Base-by-base conservation (phyloP, 1,284 basidiomycete species). In the Coniferiporia sulphurascens region DNA sequence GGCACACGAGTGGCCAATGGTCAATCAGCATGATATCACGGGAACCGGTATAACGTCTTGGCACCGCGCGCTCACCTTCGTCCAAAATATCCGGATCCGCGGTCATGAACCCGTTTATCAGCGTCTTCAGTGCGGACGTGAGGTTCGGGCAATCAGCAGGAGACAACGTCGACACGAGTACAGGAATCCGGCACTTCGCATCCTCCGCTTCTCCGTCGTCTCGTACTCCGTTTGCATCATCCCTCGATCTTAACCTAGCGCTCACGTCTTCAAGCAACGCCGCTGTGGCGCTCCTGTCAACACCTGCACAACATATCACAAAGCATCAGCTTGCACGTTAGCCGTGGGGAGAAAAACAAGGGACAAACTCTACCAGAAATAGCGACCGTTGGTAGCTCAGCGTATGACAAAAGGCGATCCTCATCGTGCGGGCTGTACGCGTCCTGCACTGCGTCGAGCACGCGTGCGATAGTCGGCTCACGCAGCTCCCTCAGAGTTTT, bases 111-210 rank as follows among this genome's bases (percentile, higher is more conserved):
- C 81, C 78, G 1, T 73, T 67, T 5, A 89, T 76, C 6, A 90
- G 69, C 0, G 74, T 67, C 60, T 79, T 86, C 78, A 89, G 85
- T 27, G 77, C 74, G 8, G 74, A 71, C 35, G 72, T 68, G 17
- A 88, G 60, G 56, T 76, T 89, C 0, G 72, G 62, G 60, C 83
- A 85, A 52, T 89, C 85, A 15, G 75, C 72, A 1, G 85, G 81
- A 62, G 81, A 77, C 8, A 89, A 69, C 65, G 83, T 83, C 0
- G 75, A 71, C n/a, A 79, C 73, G 10, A 74, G 66, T 44, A 72
- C 62, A 52, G 57, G 56, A 5, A 27, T 44, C 35, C 41, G n/a
- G 10, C n/a, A 2, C 41, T n/a, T 7, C n/a, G 12, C 36, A 52
- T 65, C 65, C 7, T 66, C 59, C n/a, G 64, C 65, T 55, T 75